Base-by-base conservation (phyloP, 768 basidiomycete genomes). In the Asterophora parasitica region DNA sequence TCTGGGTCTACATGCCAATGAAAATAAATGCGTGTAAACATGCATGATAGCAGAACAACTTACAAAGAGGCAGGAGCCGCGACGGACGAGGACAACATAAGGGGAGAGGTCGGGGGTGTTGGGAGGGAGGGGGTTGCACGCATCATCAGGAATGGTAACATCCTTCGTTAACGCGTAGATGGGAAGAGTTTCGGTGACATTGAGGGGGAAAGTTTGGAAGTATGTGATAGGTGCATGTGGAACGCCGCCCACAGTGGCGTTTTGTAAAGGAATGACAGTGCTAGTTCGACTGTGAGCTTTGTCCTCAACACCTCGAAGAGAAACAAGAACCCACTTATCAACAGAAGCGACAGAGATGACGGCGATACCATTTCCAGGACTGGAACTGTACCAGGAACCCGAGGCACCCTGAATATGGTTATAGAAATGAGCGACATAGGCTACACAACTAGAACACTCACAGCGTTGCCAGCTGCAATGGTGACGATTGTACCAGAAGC, bases 101-200 rank as follows among this genome's bases (percentile, higher is more conserved):
- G 61, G 58, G 2, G 74, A 73, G 2, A 87, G 68, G 59, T 85
- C 76, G 3, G 78, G 77, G 0, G 76, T 77, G 30, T 56, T 62
- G 44, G 68, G 73, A 4, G 82, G 77, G 0, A 83, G 67, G 2
- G 78, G 68, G 41, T 72, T 60, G 64, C 85, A 89, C 0, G 79
- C 83, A 53, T 83, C 81, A 55, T 78, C 71, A 1, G 63, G 64
- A 27, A 78, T 65, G 4, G 75, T 74, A 2, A 75, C 72, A 53
- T 82, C 71, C 12, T 69, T 78, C 7, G 79, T 81, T 5, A 76
- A 76, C n/a, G 78, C 80, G 48, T 75, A 85, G 43, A 84, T 73
- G 0, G 79, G 73, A 3, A 77, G 64, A 13, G 73, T 63, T 1
- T 70, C 75, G 1, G 63, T 66, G 28, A 79, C 61, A 0, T 71